Conservation (phyloP, 1,139 yeast species). For the Zygoascus meyerae region DNA sequence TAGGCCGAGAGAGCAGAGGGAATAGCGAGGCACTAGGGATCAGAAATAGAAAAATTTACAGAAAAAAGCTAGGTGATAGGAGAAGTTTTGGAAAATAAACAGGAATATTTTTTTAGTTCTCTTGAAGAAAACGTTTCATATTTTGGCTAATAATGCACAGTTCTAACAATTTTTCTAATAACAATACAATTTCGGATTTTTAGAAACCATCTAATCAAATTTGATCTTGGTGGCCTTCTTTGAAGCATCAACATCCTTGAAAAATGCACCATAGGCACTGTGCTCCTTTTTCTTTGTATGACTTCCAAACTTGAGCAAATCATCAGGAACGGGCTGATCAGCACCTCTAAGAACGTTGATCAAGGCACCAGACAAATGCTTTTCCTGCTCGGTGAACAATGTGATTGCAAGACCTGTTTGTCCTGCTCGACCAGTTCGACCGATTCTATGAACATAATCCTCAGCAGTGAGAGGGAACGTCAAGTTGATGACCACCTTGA, state of each 20-base stretch:
- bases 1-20: no score
- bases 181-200: no score
- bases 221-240: slow-evolving; percentile 90
- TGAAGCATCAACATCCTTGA: slow-evolving; percentile 80
- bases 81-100: no score
- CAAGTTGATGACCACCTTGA: slow-evolving; percentile 88
- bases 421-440: slow-evolving; percentile 99
- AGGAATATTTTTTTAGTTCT: no score
- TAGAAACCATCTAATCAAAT: slow-evolving; percentile 38
- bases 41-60: no score
- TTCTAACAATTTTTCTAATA: no score
- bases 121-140: no score
- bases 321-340: slow-evolving; percentile 95
- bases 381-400: slow-evolving; percentile 92
- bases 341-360: slow-evolving; percentile 91
- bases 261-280: slow-evolving; percentile 94
- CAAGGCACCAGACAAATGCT: slow-evolving; percentile 92
- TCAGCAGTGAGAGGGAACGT: slow-evolving; percentile 97
- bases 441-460: slow-evolving; percentile 96
- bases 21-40: no score
- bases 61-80: no score
- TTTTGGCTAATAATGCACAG: no score
- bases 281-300: slow-evolving; percentile 98
- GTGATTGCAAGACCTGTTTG: slow-evolving; percentile 93
- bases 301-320: slow-evolving; percentile 87